A percentile compares a stretch with the other conserved stretches of the same genome.
phyloP scores from a whole-genome alignment of 208 protist genomes.

The Lotmaria passim region DNA sequence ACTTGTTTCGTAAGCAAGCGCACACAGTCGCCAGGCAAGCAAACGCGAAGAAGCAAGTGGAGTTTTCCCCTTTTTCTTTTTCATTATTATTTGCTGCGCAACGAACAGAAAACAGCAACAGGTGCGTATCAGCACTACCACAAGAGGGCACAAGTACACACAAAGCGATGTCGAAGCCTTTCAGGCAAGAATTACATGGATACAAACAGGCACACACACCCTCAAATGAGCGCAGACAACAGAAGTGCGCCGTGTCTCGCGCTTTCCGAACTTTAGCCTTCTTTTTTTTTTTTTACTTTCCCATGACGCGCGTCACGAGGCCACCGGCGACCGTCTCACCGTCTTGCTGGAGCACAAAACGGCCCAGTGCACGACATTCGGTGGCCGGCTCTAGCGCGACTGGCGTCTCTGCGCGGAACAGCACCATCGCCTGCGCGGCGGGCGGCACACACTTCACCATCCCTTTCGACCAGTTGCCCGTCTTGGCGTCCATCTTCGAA shows the following conservation, averaged over 20 bases:
- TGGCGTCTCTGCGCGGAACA: conserved; percentile 59
- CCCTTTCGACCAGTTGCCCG: conserved; percentile 75
- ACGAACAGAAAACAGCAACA: no score
- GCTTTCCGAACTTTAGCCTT: neutral
- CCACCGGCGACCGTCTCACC: conserved; percentile 81
- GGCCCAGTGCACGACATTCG: conserved; percentile 74
- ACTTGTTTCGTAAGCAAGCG: no score
- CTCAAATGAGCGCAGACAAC: neutral
- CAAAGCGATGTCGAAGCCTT: no score
- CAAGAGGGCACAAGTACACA: no score
- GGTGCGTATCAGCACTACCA: no score
- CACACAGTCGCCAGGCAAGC: no score
- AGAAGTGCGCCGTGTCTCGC: neutral
- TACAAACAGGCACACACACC: conserved; percentile 9
- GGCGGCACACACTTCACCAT: conserved; percentile 90
- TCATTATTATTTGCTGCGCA: no score
- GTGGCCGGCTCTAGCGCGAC: conserved; percentile 73
- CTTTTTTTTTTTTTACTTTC: conserved; percentile 10
- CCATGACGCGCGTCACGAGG: conserved; percentile 64
- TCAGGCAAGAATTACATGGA: no score
- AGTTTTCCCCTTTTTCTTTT: no score
- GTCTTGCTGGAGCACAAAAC: conserved; percentile 86
- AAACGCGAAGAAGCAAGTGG: no score
- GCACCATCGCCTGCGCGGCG: conserved; percentile 65
- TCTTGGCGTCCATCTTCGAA: conserved; percentile 65